Evolutionary conservation across 257 asterid species (phyloP).

Genomic region (Misopates orontium): DNA sequence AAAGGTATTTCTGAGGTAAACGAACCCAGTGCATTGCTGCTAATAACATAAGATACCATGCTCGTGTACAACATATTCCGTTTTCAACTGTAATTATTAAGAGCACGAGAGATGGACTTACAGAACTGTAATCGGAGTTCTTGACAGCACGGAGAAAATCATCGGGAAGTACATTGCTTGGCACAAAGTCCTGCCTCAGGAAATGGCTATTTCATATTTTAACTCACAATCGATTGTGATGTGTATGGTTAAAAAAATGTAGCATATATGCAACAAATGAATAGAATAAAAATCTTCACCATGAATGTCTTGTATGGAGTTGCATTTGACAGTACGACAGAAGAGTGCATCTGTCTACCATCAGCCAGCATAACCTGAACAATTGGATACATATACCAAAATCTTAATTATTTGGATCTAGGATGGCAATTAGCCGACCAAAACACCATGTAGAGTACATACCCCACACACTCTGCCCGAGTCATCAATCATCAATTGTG

Average conservation of each 20-base stretch:
- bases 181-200: conserved; percentile 75
- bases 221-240: conserved; percentile 11
- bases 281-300: conserved; percentile 46
- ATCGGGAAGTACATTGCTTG: conserved; percentile 67
- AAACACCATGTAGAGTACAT: conserved; percentile 28
- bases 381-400: conserved; percentile 29
- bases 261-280: conserved; percentile 23
- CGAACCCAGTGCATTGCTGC: neutral
- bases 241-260: neutral
- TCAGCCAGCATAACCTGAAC: conserved; percentile 80
- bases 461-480: conserved; percentile 81
- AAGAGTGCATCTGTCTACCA: conserved; percentile 70
- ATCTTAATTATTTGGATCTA: conserved; percentile 20
- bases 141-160: conserved; percentile 66
- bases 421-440: conserved; percentile 19
- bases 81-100: neutral
- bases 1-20: neutral
- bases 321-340: conserved; percentile 90
- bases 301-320: conserved; percentile 93
- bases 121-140: conserved; percentile 85
- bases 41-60: neutral
- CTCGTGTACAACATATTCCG: neutral
- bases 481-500: conserved; percentile 56
- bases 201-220: conserved; percentile 24
- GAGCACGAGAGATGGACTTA: conserved; percentile 42